Evolutionary conservation across 305 asterid genomes (phyloP).

Genomic region (Fraxinus platypoda): DNA sequence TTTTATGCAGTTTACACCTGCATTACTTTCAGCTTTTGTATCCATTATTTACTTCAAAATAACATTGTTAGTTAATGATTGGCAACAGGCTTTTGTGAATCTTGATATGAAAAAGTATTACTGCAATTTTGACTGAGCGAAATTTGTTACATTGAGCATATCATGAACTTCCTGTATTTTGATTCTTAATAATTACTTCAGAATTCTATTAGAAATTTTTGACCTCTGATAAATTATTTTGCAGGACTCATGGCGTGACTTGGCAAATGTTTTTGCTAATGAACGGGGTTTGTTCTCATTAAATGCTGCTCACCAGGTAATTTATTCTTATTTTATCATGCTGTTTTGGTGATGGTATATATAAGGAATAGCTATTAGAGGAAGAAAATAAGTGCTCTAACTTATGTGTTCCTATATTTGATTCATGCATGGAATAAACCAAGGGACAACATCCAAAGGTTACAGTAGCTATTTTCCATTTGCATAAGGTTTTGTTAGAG

Average conservation of each 20-base stretch:
- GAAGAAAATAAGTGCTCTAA: neutral
- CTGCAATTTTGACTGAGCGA: neutral
- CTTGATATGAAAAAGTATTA: neutral
- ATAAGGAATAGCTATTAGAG: neutral
- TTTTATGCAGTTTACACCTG: neutral
- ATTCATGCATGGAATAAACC: conserved; percentile 5
- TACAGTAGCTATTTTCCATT: neutral
- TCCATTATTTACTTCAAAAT: neutral
- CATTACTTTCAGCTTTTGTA: neutral
- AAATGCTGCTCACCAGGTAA: conserved; percentile 81
- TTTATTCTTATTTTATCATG: conserved; percentile 11
- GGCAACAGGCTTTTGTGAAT: neutral
- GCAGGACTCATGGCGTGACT: conserved; percentile 85
- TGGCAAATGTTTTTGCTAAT: conserved; percentile 75
- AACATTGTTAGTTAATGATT: neutral
- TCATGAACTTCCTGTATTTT: neutral
- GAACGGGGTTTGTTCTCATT: conserved; percentile 65
- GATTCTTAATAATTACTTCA: neutral
- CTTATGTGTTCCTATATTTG: neutral
- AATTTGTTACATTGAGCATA: neutral
- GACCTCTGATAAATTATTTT: conserved; percentile 1
- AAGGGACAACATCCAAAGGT: neutral
- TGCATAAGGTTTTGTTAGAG: conserved; percentile 9
- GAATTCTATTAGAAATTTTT: neutral
- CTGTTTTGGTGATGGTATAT: neutral